Percentiles rank a stretch among this genome's conserved stretches.
Conservation (phyloP, 2,329 filamentous ascomycete genomes). For the Paraconiothyrium sp. region DNA sequence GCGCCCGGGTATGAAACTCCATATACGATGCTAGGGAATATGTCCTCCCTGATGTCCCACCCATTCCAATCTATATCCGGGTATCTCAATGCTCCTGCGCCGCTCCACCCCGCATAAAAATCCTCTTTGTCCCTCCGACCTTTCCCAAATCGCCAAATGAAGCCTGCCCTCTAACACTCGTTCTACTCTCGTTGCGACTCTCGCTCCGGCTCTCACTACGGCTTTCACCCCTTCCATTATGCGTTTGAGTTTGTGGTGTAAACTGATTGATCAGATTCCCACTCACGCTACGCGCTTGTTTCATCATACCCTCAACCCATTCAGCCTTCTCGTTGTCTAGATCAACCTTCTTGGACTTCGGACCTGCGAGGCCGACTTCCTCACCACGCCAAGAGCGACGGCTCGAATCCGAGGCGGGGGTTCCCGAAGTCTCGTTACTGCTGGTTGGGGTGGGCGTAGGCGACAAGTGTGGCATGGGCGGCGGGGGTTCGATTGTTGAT, state of each 20-base stretch:
- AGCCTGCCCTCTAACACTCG: constrained; percentile 29
- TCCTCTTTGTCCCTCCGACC: constrained; percentile 75
- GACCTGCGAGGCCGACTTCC: constrained; percentile 74
- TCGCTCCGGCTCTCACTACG: constrained; percentile 32
- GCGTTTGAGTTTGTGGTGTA: constrained; percentile 24
- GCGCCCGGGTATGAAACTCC: constrained; percentile 17
- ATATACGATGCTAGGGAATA: neutral
- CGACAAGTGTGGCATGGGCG: constrained; percentile 36
- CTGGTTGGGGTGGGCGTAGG: constrained; percentile 38
- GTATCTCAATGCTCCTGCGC: constrained; percentile 24
- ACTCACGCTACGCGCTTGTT: constrained; percentile 77
- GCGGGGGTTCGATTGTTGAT: constrained; percentile 33
- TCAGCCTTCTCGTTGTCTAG: constrained; percentile 75
- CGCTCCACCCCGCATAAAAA: constrained; percentile 64
- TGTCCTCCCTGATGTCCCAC: neutral
- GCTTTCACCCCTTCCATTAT: constrained; percentile 21
- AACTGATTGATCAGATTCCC: constrained; percentile 56
- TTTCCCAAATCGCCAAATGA: constrained; percentile 75
- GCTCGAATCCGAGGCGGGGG: constrained; percentile 40
- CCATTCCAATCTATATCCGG: constrained; percentile 5
- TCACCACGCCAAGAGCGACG: constrained; percentile 49
- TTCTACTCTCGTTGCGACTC: constrained; percentile 37
- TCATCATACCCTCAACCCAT: constrained; percentile 86
- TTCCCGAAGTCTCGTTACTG: constrained; percentile 32
- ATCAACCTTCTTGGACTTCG: constrained; percentile 70